Conservation (phyloP, 768 basidiomycete species). For the Hygrocybe coccinea region DNA sequence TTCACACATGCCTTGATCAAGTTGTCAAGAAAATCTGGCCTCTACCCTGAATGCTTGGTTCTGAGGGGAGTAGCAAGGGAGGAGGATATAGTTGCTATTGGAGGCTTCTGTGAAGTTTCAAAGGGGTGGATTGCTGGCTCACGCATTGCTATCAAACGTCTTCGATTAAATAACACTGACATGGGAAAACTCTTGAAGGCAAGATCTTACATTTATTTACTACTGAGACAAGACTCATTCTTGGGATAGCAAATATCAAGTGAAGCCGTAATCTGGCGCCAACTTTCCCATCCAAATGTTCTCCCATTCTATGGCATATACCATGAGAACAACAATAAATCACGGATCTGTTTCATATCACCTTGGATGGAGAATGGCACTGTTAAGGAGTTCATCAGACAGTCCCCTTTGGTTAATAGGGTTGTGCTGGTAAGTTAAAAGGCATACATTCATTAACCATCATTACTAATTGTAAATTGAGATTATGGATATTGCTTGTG, state of each 20-base stretch:
- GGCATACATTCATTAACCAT: background rate
- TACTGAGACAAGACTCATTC: too few species aligned
- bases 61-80: too few species aligned
- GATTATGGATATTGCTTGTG: constrained; percentile 35
- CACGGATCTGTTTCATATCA: background rate
- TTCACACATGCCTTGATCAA: too few species aligned
- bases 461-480: constrained; percentile 11
- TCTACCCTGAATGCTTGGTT: too few species aligned
- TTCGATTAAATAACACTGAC: too few species aligned
- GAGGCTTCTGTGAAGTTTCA: too few species aligned
- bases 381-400: background rate
- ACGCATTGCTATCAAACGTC: too few species aligned
- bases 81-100: too few species aligned
- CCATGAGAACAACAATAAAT: background rate
- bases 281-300: constrained; percentile 1
- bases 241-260: background rate
- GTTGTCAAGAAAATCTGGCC: too few species aligned
- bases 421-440: background rate
- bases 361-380: constrained; percentile 5
- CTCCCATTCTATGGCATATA: constrained; percentile 3
- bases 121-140: too few species aligned
- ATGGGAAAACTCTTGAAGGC: too few species aligned
- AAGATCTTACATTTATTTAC: too few species aligned
- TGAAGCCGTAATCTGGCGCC: constrained; percentile 1
- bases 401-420: background rate